These are phyloP conservation scores for Claviceps monticola DNA, from an alignment of 2,329 filamentous ascomycete species.

Conservation along the genomic window DNA sequence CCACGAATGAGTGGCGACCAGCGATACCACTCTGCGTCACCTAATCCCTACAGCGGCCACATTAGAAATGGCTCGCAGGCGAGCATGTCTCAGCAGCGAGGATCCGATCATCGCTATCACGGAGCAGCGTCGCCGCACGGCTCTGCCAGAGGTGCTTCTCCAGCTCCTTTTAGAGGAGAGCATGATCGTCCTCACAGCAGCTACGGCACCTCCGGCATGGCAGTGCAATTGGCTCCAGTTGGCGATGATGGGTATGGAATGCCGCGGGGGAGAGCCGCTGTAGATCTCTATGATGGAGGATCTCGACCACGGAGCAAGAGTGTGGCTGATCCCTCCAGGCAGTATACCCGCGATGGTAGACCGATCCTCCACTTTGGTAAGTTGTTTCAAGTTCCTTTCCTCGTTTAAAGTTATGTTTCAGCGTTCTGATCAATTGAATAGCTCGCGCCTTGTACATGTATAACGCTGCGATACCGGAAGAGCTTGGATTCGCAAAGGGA, in stretches of 20 bases:
- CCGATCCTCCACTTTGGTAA: conserved; percentile 89
- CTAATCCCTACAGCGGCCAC: conserved; percentile 45
- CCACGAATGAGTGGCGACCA: conserved; percentile 38
- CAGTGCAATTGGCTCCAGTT: conserved; percentile 50
- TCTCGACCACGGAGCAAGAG: conserved; percentile 62
- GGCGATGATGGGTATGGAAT: conserved; percentile 46
- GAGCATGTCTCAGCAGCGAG: conserved; percentile 28
- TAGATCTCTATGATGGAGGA: conserved; percentile 43
- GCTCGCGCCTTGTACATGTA: conserved; percentile 92
- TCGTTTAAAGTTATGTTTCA: conserved; percentile 3
- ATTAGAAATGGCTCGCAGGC: conserved; percentile 24
- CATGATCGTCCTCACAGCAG: conserved; percentile 37
- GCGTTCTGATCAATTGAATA: conserved; percentile 23
- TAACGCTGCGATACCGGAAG: conserved; percentile 85
- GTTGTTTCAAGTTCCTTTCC: conserved; percentile 23
- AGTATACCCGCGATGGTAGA: conserved; percentile 74
- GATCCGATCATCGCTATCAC: conserved; percentile 37
- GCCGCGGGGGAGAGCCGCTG: conserved; percentile 35
- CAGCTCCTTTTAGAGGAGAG: conserved; percentile 30
- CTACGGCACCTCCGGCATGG: conserved; percentile 42
- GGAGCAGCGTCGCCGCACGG: conserved; percentile 38
- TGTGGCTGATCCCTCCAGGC: conserved; percentile 65
- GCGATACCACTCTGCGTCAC: conserved; percentile 40
- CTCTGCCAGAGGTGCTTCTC: conserved; percentile 31
- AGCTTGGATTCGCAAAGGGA: conserved; percentile 82